Evolutionary conservation across 2,329 filamentous ascomycete genomes (phyloP), one percentile per base, ranked within the genome.

Genomic region (Rugonectria rugulosa): DNA sequence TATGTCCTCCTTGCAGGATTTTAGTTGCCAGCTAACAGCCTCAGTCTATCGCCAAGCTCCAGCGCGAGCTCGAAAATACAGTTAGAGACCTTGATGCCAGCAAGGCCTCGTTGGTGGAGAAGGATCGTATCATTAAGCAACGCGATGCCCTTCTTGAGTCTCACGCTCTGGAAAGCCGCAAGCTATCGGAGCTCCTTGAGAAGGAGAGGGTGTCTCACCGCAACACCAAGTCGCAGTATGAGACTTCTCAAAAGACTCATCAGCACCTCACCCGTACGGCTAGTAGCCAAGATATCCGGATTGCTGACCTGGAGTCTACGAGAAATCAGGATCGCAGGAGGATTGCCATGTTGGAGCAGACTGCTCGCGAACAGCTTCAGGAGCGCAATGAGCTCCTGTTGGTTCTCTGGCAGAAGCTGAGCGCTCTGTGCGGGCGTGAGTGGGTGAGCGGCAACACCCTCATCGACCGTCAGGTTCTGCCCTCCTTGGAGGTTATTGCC

Each of bases 391-490:
- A 91, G 57, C 80, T 99, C 47, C 82, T 98, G 15, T 84, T 97
- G 19, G 83, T 87, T n/a, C 79, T 98, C 5, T 99, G 95, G 95
- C 94, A 94, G 60, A 85, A 90, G 40, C 82, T 99, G 8, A 93
- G 91, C 4, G 82, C 86, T 0, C 82, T 98, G 37, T 98, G 95
- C 67, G 95, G 95, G 10, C 84, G 87, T 0, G 95, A 98, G 69
- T 99, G 95, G 94, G 86, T 90, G 5, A 90, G 97, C 72, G 87
- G 89, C 67, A 93, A 98, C 73, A 89, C 89, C 53, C 85, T 97
- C 20, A 90, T 98, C 69, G 94, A 95, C 67, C 91, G 92, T 17
- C 90, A 94, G 56, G 86, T 84, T 2, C 77, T 96, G 6, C 92
- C 93, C 0, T 92, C 89, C 11, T 81, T 96, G 27, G 94, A 97